These are phyloP conservation scores for Haplosporangium sp. DNA, from an alignment of 371 early-diverging fungal genomes.

Conservation along the genomic window DNA sequence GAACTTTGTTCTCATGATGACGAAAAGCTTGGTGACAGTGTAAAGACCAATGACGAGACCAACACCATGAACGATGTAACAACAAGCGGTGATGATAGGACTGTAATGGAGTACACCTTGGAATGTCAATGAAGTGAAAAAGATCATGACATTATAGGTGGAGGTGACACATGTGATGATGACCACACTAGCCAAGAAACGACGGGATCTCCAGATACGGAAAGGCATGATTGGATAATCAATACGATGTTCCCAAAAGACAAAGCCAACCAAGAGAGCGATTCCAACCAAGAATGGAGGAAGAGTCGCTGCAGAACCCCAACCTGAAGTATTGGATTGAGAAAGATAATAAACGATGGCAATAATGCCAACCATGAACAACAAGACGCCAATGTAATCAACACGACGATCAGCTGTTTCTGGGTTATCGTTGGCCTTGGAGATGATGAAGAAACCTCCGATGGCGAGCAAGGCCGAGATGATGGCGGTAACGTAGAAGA, in stretches of 20 bases:
- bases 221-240: constrained; percentile 56
- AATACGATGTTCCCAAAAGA: constrained; percentile 52
- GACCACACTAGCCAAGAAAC: constrained; percentile 45
- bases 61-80: constrained; percentile 39
- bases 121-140: constrained; percentile 57
- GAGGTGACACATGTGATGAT: constrained; percentile 49
- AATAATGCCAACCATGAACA: constrained; percentile 42
- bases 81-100: constrained; percentile 43
- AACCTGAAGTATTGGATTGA: constrained; percentile 33
- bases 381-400: constrained; percentile 21
- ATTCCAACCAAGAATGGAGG: constrained; percentile 33
- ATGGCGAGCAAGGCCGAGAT: constrained; percentile 22
- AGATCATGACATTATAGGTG: constrained; percentile 54
- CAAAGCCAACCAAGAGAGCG: constrained; percentile 24
- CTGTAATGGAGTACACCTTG: constrained; percentile 50
- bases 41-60: constrained; percentile 32
- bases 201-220: constrained; percentile 53
- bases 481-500: constrained; percentile 39
- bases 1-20: constrained; percentile 24
- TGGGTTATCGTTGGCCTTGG: constrained; percentile 17
- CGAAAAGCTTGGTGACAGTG: constrained; percentile 24
- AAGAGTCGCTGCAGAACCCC: constrained; percentile 39
- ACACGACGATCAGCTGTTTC: constrained; percentile 26
- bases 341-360: constrained; percentile 39
- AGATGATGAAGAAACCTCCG: constrained; percentile 35